A percentile compares a stretch with the other conserved stretches of the same genome.
phyloP scores from a whole-genome alignment of 2,329 filamentous ascomycete genomes.

The Mycosphaerella sp. region DNA sequence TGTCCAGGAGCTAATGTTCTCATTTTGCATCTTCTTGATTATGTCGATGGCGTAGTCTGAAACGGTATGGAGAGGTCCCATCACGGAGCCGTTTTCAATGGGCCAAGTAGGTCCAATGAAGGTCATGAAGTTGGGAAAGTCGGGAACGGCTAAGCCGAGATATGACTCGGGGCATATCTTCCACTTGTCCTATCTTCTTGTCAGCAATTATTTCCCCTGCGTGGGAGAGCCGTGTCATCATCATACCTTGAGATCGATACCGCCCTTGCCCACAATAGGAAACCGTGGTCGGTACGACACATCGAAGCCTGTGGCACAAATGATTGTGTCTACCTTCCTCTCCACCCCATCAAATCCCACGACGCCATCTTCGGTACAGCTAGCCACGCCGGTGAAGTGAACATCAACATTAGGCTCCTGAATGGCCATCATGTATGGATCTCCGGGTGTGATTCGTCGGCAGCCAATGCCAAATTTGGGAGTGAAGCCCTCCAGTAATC shows the following conservation, averaged over 20 bases:
- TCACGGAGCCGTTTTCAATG: slow-evolving; percentile 43
- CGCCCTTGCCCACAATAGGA: slow-evolving; percentile 38
- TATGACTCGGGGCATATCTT: slow-evolving; percentile 36
- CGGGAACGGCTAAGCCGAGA: slow-evolving; percentile 38
- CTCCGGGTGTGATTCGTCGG: slow-evolving; percentile 44
- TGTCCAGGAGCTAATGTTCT: slow-evolving; percentile 40
- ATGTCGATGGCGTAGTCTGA: slow-evolving; percentile 38
- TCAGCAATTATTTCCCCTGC: background rate
- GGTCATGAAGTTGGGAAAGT: slow-evolving; percentile 41
- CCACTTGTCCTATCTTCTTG: slow-evolving; percentile 32
- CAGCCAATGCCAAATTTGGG: slow-evolving; percentile 44
- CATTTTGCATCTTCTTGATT: slow-evolving; percentile 43
- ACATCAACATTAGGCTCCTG: slow-evolving; percentile 47
- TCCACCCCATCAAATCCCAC: slow-evolving; percentile 40
- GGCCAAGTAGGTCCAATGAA: slow-evolving; percentile 37
- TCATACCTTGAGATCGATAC: slow-evolving; percentile 33
- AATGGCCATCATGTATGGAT: slow-evolving; percentile 48
- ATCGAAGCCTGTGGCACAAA: slow-evolving; percentile 44
- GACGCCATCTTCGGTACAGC: slow-evolving; percentile 43
- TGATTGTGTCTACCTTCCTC: slow-evolving; percentile 39
- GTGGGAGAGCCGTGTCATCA: background rate
- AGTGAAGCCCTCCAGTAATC: slow-evolving; percentile 44
- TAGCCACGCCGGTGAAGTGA: slow-evolving; percentile 43
- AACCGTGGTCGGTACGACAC: slow-evolving; percentile 41
- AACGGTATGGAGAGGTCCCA: slow-evolving; percentile 37